Evolutionary conservation across 768 basidiomycete species (phyloP).

Genomic region (Fomitopsis pulvina): DNA sequence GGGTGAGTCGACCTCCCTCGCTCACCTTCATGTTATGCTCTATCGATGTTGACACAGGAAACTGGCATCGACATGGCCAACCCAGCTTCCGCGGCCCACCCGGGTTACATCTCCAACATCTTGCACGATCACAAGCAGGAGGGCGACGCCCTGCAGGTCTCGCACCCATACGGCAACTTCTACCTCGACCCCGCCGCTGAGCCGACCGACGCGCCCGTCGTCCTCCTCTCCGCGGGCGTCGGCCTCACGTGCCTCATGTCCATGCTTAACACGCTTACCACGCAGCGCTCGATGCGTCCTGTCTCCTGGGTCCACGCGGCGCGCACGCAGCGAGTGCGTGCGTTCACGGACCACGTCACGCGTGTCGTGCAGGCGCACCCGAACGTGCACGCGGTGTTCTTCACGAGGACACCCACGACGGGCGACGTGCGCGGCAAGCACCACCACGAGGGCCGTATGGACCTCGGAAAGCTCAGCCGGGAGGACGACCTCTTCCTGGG

Average conservation of each 20-base stretch:
- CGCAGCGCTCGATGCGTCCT: constrained; percentile 1
- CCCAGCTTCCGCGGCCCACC: constrained; percentile 11
- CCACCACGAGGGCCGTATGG: constrained; percentile 13
- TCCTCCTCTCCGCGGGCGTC: constrained; percentile 21
- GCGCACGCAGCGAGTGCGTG: constrained; percentile 10
- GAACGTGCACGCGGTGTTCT: constrained; percentile 7
- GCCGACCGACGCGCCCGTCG: constrained; percentile 12
- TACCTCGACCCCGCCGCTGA: constrained; percentile 15
- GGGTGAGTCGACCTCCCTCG: constrained; percentile 13
- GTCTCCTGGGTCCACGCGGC: constrained; percentile 20
- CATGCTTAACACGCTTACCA: constrained; percentile 19
- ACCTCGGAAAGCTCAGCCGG: constrained; percentile 5
- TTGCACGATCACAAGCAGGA: constrained; percentile 16
- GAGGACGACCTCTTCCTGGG: constrained; percentile 8
- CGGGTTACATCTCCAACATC: constrained; percentile 19
- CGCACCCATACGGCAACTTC: constrained; percentile 21
- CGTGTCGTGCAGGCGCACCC: constrained; percentile 7
- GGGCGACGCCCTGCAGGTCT: constrained; percentile 17
- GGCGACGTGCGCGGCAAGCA: constrained; percentile 8
- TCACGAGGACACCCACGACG: constrained; percentile 10
- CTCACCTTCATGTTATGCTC: constrained; percentile 6
- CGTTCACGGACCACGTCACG: constrained; percentile 13
- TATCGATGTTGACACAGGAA: neutral
- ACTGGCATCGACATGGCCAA: neutral
- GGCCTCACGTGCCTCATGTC: constrained; percentile 19